Evolutionary conservation across 257 asterid genomes (phyloP).

Genomic region (Solanum arcanum): DNA sequence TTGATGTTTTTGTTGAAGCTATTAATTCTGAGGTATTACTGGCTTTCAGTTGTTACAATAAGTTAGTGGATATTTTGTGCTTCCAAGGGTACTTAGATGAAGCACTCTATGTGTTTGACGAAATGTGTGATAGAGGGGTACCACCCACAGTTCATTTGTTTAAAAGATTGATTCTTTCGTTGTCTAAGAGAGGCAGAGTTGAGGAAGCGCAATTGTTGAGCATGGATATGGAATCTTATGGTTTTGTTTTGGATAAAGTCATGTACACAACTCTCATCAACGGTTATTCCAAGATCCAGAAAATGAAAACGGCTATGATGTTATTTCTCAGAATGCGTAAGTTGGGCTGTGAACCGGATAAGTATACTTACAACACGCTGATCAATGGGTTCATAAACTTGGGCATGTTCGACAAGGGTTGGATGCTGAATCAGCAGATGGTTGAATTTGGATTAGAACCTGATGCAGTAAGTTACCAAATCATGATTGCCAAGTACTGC

Average conservation of each 20-base stretch:
- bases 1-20: conserved; percentile 20
- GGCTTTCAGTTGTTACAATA: conserved; percentile 28
- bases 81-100: conserved; percentile 33
- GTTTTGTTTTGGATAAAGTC: conserved; percentile 34
- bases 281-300: conserved; percentile 35
- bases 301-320: conserved; percentile 57
- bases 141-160: conserved; percentile 33
- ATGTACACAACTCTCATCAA: conserved; percentile 41
- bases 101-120: conserved; percentile 30
- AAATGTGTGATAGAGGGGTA: conserved; percentile 26
- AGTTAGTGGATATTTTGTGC: conserved; percentile 33
- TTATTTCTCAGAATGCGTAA: conserved; percentile 45
- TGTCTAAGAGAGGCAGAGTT: conserved; percentile 37
- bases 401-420: conserved; percentile 32
- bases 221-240: conserved; percentile 31
- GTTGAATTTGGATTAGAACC: conserved; percentile 35
- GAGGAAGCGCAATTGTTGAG: conserved; percentile 46
- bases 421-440: conserved; percentile 32
- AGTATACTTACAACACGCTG: conserved; percentile 37
- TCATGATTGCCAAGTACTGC: conserved; percentile 46
- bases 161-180: conserved; percentile 31
- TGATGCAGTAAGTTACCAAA: conserved; percentile 33
- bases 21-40: conserved; percentile 15
- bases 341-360: conserved; percentile 40
- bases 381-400: conserved; percentile 39